Evolutionary conservation across 192 early-diverging fungal species (phyloP), one percentile per base, ranked within the genome.

Genomic region (Rhizophagus sp.): DNA sequence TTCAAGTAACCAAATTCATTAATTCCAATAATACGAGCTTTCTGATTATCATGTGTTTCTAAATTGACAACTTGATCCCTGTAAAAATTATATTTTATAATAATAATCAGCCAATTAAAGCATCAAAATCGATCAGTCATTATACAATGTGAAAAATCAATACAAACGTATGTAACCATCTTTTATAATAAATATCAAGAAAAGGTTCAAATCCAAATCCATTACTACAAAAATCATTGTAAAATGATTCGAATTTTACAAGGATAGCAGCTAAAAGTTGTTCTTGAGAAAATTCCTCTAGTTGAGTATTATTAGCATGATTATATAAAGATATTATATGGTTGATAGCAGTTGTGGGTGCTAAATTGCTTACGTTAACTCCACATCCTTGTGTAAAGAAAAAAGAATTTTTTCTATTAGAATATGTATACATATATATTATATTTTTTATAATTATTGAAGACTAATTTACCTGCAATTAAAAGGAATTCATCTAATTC

Each of bases 261-360:
- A 97, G 75, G 19, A 95, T 86, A 10, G 84, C 76, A 0, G 94
- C 90, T 7, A 97, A 82, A 1, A 92, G 78, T 19, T 86, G 85
- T 83, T 97, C 96, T 27, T 91, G 89, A 7, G 91, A 86, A 44
- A 96, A 82, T 19, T 89, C 82, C 19, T 88, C 66, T 41, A 92
- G 83, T 1, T 64, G 75, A 39, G 88, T 86, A 17, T 87, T 83
- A 36, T 87, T 80, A 2, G 71, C 73, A 73, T 82, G 69, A 81
- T 94, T 90, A 64, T 93, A 84, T 33, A 86, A 81, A 17, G 80
- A 82, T 49, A 97, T 93, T 12, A 99, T 69, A 62, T 94, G 91
- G 86, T 96, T 96, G 81, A 99, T 83, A 0, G 94, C 96, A 0
- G 92, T 91, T 1, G 97, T 97, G 0, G 98, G 98, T 30, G 90